These are phyloP conservation scores for Penicillium brevicompactum DNA, from an alignment of 2,329 filamentous ascomycete species.

Conservation along the genomic window DNA sequence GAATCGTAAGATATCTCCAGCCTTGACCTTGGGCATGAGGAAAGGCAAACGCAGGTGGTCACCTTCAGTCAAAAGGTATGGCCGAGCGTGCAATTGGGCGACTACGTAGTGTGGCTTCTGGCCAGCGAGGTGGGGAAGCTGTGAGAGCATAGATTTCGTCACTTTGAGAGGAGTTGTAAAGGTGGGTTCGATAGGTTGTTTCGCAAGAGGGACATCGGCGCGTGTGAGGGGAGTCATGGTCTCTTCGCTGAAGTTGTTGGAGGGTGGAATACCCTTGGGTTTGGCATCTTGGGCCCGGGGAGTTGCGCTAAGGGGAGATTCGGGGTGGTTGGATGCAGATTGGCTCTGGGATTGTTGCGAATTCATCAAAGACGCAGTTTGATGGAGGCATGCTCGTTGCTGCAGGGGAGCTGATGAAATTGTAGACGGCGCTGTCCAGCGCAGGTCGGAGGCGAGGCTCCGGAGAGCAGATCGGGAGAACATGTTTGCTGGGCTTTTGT, in stretches of 20 bases:
- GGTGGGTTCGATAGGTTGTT: slow-evolving; percentile 41
- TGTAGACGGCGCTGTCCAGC: slow-evolving; percentile 25
- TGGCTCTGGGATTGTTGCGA: slow-evolving; percentile 31
- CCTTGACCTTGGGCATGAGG: slow-evolving; percentile 71
- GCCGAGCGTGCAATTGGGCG: slow-evolving; percentile 51
- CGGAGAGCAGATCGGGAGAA: slow-evolving; percentile 40
- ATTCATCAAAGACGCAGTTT: slow-evolving; percentile 32
- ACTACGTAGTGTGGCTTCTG: slow-evolving; percentile 52
- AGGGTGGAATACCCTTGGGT: slow-evolving; percentile 11
- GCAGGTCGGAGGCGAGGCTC: slow-evolving; percentile 31
- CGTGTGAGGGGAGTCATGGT: slow-evolving; percentile 23
- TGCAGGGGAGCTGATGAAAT: slow-evolving; percentile 27
- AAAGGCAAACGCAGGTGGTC: slow-evolving; percentile 78
- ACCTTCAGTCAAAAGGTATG: slow-evolving; percentile 60
- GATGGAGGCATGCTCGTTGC: slow-evolving; percentile 47
- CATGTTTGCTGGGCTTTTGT: slow-evolving; percentile 29
- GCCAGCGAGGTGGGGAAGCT: slow-evolving; percentile 47
- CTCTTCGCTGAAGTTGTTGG: slow-evolving; percentile 13
- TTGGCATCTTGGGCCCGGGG: slow-evolving; percentile 29
- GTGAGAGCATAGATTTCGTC: slow-evolving; percentile 42
- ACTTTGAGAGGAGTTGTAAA: slow-evolving; percentile 44
- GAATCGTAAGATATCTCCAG: slow-evolving; percentile 84
- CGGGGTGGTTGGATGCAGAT: slow-evolving; percentile 31
- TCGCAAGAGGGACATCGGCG: slow-evolving; percentile 31
- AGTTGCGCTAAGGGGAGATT: slow-evolving; percentile 31